Base-by-base conservation (phyloP, 176 grass and related monocot genomes). In the Oryza glumipatula region DNA sequence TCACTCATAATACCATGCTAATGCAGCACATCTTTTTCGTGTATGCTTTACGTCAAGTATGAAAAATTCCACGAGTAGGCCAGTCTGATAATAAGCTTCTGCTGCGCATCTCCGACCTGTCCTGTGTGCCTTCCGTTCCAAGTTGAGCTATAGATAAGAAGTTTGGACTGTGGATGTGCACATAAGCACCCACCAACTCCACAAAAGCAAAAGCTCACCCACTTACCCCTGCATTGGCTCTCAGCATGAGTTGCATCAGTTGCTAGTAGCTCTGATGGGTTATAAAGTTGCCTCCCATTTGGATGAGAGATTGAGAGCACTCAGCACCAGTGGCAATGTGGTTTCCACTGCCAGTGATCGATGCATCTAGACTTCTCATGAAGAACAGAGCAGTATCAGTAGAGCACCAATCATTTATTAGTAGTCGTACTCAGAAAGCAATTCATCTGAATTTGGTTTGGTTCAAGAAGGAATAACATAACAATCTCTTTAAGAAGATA, bases 41-140 rank as follows among this genome's bases (percentile, higher is more conserved):
- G 73, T 65, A 75, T 23, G 23, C 65, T 88, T 82, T 82, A 88
- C 65, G 86, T 45, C 66, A 77, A 69, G 30, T 15, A 21, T 65
- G 4, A 5, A 67, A 23, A 22, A 33, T 48, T 68, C 46, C 46
- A 32, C 39, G 63, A 76, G 82, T 58, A 69, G 73, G 73, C 33
- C 72, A 45, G 61, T 49, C 12, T 11, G 19, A 36, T 48, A 68
- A 63, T 48, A 56, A 63, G 49, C 76, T 79, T 14, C 44, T 9
- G 28, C 26, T 4, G 6, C 52, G 35, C 73, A 6, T 10, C 75
- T 49, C 11, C 26, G 14, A 38, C 28, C 24, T 60, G 85, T 76
- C 72, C 30, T 32, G 24, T 67, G 70, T 76, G 71, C 49, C 52
- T 65, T 77, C 39, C 73, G 23, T 82, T 82, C 51, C 86, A 82